These are phyloP conservation scores for Scheffersomyces stipitis DNA, from an alignment of 805 yeast genomes.

Conservation along the genomic window DNA sequence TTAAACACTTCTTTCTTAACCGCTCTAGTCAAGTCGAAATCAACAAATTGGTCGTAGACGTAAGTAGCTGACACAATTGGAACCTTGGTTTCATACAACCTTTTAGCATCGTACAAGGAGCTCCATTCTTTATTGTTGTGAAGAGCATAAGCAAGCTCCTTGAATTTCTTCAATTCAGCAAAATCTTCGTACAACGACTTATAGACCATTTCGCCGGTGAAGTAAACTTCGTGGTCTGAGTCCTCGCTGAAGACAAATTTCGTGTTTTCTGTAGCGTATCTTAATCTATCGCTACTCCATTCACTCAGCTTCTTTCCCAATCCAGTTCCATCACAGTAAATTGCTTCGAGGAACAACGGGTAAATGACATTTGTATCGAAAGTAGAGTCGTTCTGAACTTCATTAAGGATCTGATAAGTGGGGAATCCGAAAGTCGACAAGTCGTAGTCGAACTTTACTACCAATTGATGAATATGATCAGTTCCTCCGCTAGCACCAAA, in stretches of 20 bases:
- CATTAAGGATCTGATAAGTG: slow-evolving; percentile 34
- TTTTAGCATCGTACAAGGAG: slow-evolving; percentile 30
- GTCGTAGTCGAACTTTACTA: slow-evolving; percentile 41
- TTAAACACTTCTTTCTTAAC: slow-evolving; percentile 30
- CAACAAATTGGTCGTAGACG: slow-evolving; percentile 52
- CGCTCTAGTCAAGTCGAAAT: slow-evolving; percentile 39
- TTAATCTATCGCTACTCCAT: slow-evolving; percentile 51
- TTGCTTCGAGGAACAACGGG: slow-evolving; percentile 59
- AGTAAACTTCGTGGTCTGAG: slow-evolving; percentile 31
- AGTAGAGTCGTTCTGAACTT: slow-evolving; percentile 31
- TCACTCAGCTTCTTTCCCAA: slow-evolving; percentile 20
- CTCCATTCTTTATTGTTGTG: slow-evolving; percentile 38
- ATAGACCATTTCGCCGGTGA: slow-evolving; percentile 59
- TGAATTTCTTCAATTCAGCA: slow-evolving; percentile 39
- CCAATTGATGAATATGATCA: slow-evolving; percentile 44
- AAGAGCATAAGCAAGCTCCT: slow-evolving; percentile 38
- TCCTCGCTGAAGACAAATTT: slow-evolving; percentile 20
- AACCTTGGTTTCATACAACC: slow-evolving; percentile 29
- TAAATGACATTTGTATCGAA: slow-evolving; percentile 58
- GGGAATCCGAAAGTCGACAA: slow-evolving; percentile 34
- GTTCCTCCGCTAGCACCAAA: slow-evolving; percentile 56
- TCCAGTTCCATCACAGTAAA: slow-evolving; percentile 47
- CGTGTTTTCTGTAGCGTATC: slow-evolving; percentile 24
- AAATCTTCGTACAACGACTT: slow-evolving; percentile 52
- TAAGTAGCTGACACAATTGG: slow-evolving; percentile 55